phyloP scores from a whole-genome alignment of 495 filamentous ascomycete species.

The Daldinia loculata region DNA sequence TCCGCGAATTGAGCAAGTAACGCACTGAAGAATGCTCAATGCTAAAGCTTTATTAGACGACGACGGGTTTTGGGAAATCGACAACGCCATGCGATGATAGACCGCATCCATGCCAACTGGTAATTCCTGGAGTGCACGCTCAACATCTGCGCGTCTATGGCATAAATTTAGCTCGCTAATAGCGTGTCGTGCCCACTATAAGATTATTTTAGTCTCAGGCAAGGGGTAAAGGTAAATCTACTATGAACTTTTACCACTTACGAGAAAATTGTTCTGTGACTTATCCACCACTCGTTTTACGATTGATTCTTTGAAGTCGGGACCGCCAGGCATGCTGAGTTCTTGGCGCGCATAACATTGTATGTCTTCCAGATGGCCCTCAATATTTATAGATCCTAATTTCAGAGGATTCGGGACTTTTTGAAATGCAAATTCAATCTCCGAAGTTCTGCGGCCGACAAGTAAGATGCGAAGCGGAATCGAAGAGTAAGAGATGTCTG shows the following conservation, averaged over 20 bases:
- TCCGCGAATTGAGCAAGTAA: slow-evolving; percentile 43
- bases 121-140: slow-evolving; percentile 47
- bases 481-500: background rate
- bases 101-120: slow-evolving; percentile 54
- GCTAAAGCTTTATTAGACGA: slow-evolving; percentile 41
- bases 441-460: slow-evolving; percentile 28
- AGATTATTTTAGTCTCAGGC: background rate
- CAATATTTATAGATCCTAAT: slow-evolving; percentile 7
- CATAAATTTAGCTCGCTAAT: slow-evolving; percentile 48
- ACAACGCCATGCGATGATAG: slow-evolving; percentile 50
- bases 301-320: slow-evolving; percentile 19
- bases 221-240: background rate
- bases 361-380: slow-evolving; percentile 43
- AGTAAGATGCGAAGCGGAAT: slow-evolving; percentile 39
- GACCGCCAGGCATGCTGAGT: slow-evolving; percentile 21
- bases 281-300: slow-evolving; percentile 27
- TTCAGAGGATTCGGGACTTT: slow-evolving; percentile 7
- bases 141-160: slow-evolving; percentile 39
- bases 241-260: background rate
- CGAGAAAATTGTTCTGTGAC: slow-evolving; percentile 43
- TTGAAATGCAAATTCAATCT: slow-evolving; percentile 26
- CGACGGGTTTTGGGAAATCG: slow-evolving; percentile 32
- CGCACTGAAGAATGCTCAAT: slow-evolving; percentile 42
- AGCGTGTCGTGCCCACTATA: slow-evolving; percentile 47
- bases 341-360: slow-evolving; percentile 33